phyloP scores from a whole-genome alignment of 768 basidiomycete species.

The Tulasnella sp. region DNA sequence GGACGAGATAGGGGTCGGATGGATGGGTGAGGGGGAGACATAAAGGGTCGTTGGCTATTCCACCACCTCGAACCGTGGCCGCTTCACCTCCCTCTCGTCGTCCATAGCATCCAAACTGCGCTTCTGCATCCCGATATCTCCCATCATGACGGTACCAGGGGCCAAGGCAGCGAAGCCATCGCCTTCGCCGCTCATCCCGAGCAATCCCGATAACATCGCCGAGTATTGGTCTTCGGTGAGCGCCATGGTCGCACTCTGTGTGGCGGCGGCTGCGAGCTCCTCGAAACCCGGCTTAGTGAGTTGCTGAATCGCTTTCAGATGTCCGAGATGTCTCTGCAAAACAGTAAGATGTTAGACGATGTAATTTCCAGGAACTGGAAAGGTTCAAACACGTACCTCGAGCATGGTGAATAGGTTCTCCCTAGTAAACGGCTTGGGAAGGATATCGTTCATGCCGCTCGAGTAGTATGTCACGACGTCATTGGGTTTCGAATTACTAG shows the following conservation, averaged over 20 bases:
- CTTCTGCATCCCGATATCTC: conserved; percentile 23
- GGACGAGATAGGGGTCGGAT: too few species aligned
- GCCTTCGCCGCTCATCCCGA: conserved; percentile 46
- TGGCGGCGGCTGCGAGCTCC: conserved; percentile 17
- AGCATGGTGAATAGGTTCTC: conserved; percentile 85
- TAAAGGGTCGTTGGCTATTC: conserved; percentile 33
- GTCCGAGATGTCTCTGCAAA: conserved; percentile 69
- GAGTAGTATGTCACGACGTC: conserved; percentile 88
- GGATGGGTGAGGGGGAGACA: too few species aligned
- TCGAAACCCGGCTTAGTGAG: conserved; percentile 36
- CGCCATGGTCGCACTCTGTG: conserved; percentile 56
- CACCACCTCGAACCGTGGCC: conserved; percentile 50
- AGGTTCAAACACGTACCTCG: conserved; percentile 43
- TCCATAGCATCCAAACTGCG: conserved; percentile 31
- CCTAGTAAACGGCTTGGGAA: conserved; percentile 97
- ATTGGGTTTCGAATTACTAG: conserved; percentile 84
- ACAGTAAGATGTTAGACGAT: neutral
- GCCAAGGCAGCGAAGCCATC: conserved; percentile 30
- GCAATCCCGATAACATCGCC: conserved; percentile 61
- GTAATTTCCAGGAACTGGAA: conserved; percentile 2
- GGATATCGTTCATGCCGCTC: conserved; percentile 91
- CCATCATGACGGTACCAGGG: conserved; percentile 4
- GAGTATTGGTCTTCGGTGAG: conserved; percentile 83
- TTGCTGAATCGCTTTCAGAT: conserved; percentile 77
- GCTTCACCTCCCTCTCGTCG: conserved; percentile 41